These are phyloP conservation scores for cucumber (Cucumis sativus) DNA, from an alignment of 306 rosid species.

Conservation along the genomic window Cucumber_9930_V3 NC_026657.2:35285001-35285500, in stretches of 20 bases:
- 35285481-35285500: slow-evolving; percentile 45
- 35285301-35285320: neutral
- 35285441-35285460: slow-evolving; percentile 62
- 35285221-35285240: no score
- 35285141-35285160: no score
- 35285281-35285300: neutral
- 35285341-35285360: neutral
- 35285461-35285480: slow-evolving; percentile 21
- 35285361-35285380: slow-evolving; percentile 29
- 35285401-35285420: slow-evolving; percentile 46
- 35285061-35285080: no score
- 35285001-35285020: no score
- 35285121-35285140: no score
- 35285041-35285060: no score
- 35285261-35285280: neutral
- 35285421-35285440: slow-evolving; percentile 77
- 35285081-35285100: no score
- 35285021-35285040: no score
- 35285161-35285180: no score
- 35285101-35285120: no score
- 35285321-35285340: neutral
- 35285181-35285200: no score
- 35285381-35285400: slow-evolving; percentile 38
- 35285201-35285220: no score
- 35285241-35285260: neutral